Conservation (phyloP, 2,329 filamentous ascomycete species). For the Alternaria ethzedia region DNA sequence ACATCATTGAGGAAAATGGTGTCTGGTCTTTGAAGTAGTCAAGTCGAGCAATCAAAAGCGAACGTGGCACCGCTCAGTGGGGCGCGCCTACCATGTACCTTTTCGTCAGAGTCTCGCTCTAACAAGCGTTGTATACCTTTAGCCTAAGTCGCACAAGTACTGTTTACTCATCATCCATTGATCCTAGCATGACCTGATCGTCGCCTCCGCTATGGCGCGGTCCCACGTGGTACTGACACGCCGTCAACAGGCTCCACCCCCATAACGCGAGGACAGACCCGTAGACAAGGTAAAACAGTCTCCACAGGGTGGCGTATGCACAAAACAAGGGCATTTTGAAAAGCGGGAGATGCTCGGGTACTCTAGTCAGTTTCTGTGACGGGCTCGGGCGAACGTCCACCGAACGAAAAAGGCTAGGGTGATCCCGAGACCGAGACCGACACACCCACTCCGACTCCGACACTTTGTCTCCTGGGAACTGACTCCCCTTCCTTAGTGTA, state of each 20-base stretch:
- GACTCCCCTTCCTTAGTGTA: constrained; percentile 1
- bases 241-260: constrained; percentile 1
- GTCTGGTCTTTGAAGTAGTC: constrained; percentile 70
- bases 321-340: constrained; percentile 3
- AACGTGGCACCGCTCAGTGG: background rate
- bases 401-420: constrained; percentile 8
- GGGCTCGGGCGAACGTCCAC: constrained; percentile 4
- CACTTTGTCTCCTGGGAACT: background rate
- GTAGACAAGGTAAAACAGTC: constrained; percentile 1
- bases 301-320: constrained; percentile 7
- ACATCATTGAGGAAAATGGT: constrained; percentile 71
- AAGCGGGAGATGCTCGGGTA: constrained; percentile 1
- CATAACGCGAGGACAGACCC: background rate
- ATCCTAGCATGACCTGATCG: background rate
- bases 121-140: background rate
- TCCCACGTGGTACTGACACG: constrained; percentile 8
- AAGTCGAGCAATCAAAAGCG: background rate
- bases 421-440: background rate
- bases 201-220: constrained; percentile 1
- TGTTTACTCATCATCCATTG: background rate
- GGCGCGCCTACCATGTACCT: background rate
- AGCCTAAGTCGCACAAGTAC: background rate
- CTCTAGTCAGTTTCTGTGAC: constrained; percentile 5
- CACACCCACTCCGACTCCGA: background rate
- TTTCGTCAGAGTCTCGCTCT: background rate